Base-by-base conservation (phyloP, 805 yeast species). In the Zygoascus flipseniorum region DNA sequence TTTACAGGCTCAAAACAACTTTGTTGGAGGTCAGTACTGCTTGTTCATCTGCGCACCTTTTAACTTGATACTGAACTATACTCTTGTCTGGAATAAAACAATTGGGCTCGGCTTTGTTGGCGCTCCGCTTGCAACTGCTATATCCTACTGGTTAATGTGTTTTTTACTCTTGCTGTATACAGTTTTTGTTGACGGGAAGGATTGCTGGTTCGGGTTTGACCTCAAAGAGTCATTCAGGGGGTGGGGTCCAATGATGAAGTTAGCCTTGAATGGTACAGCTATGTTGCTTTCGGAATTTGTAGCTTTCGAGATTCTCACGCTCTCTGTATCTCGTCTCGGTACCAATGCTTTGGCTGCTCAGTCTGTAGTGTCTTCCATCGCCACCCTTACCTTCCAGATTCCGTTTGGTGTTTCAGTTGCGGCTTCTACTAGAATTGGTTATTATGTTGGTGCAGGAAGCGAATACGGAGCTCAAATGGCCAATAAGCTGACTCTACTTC, bases 361-460 rank as follows among this genome's bases (percentile, higher is more conserved):
- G 65, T 80, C 88, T 1, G 82, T 86, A 5, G 76, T 81, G 14
- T 78, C 88, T 0, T 79, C 87, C 0, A 69, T 82, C 16, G 82
- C 83, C 2, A 77, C 85, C 0, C 65, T 85, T 52, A 70, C 78
- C 2, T 85, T 80, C 62, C 86, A 83, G 72, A 70, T 83, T n/a
- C 88, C 90, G 11, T 83, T 84, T 67, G 85, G 88, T 1, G 72
- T 84, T 26, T 79, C 85, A 1, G 82, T 84, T 35, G 86, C 89
- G 0, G 73, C 82, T 0, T 77, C 88, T 2, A 83, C 90, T 1
- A 75, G 90, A 64, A 77, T 85, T 35, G 89, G 88, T 1, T 81
- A 81, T 65, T 79, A 78, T 53, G 76, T 85, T 50, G 90, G 92
- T 28, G 78, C 83, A 0, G 71, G 69, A 44, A 66, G 76, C 43